Evolutionary conservation across 345 rosid genomes (phyloP).

Genomic region (Bruguiera gymnorhiza): DNA sequence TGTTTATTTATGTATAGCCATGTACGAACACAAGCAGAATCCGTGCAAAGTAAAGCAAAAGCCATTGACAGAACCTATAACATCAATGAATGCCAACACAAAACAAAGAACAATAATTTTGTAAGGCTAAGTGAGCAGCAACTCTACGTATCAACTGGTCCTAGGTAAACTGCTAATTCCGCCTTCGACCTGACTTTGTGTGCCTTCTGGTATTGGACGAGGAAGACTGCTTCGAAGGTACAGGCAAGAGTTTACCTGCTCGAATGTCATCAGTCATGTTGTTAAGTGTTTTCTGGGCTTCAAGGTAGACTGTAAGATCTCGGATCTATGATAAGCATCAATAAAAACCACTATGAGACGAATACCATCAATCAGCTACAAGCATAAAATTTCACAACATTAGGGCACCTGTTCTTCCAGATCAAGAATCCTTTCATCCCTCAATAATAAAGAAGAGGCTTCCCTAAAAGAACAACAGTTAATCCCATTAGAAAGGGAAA

Average conservation of each 20-base stretch:
- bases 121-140: no score
- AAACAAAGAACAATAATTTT: not conserved
- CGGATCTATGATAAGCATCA: conserved; percentile 51
- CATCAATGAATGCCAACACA: no score
- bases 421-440: conserved; percentile 62
- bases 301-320: conserved; percentile 64
- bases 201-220: conserved; percentile 40
- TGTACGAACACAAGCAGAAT: no score
- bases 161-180: conserved; percentile 25
- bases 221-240: conserved; percentile 51
- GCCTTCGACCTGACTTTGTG: conserved; percentile 46
- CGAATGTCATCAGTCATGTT: conserved; percentile 52
- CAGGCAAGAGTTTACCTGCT: conserved; percentile 66
- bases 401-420: conserved; percentile 75
- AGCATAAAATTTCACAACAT: not conserved
- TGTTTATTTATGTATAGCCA: no score
- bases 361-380: not conserved
- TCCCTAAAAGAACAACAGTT: conserved; percentile 39
- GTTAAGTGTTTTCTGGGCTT: conserved; percentile 68
- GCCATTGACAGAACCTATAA: no score
- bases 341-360: conserved; percentile 1
- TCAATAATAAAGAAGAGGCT: conserved; percentile 33
- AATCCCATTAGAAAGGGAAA: not conserved
- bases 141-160: not conserved
- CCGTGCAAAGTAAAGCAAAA: no score